phyloP scores from a whole-genome alignment of 805 yeast genomes.

The Cyberlindnera mrakii region DNA sequence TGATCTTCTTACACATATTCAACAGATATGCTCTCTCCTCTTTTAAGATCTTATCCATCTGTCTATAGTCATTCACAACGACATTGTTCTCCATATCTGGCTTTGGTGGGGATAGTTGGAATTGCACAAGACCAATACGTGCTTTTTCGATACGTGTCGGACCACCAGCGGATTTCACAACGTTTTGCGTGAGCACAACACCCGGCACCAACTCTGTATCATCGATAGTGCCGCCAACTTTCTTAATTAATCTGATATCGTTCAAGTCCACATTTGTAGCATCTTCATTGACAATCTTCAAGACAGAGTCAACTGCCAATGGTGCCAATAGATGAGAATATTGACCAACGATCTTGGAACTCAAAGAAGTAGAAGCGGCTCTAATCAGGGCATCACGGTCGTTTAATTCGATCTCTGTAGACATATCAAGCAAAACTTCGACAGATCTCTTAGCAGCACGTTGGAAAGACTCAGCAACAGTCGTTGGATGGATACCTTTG shows the following conservation, averaged over 20 bases:
- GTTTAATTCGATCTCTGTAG: conserved; percentile 66
- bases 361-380: conserved; percentile 92
- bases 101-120: conserved; percentile 93
- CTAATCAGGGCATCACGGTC: conserved; percentile 81
- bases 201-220: conserved; percentile 93
- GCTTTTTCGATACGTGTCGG: conserved; percentile 95
- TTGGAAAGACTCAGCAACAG: conserved; percentile 91
- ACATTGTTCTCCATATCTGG: conserved; percentile 92
- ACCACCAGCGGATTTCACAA: conserved; percentile 87
- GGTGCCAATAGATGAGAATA: conserved; percentile 83
- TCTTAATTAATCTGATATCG: conserved; percentile 85
- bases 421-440: conserved; percentile 78
- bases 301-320: conserved; percentile 87
- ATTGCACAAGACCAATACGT: conserved; percentile 76
- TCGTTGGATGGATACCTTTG: conserved; percentile 92
- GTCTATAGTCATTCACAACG: conserved; percentile 95
- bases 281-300: conserved; percentile 60
- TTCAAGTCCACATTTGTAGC: conserved; percentile 74
- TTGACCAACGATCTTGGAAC: conserved; percentile 94
- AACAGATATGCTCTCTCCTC: conserved; percentile 95
- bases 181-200: conserved; percentile 87
- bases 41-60: conserved; percentile 96
- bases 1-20: conserved; percentile 92
- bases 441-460: conserved; percentile 81
- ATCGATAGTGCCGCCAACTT: conserved; percentile 96